phyloP scores from a whole-genome alignment of 805 yeast genomes.

The Starmera pachycereana region DNA sequence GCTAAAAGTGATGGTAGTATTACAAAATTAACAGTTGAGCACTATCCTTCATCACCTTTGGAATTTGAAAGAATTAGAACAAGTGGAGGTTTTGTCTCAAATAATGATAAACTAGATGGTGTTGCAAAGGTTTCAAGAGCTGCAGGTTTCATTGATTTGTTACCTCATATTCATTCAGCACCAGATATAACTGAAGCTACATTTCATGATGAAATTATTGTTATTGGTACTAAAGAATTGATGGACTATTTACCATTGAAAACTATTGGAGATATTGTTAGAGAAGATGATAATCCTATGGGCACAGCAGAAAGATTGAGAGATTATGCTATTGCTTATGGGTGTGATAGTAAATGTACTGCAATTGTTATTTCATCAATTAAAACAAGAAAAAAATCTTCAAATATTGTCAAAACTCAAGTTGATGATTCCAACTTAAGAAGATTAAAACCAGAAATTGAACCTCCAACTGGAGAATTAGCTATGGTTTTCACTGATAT shows the following conservation, averaged over 20 bases:
- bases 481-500: constrained; percentile 98
- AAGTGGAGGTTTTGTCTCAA: constrained; percentile 84
- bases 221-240: constrained; percentile 71
- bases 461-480: constrained; percentile 88
- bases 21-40: constrained; percentile 60
- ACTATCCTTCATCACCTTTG: constrained; percentile 69
- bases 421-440: constrained; percentile 72
- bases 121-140: constrained; percentile 78
- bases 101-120: constrained; percentile 79
- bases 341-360: constrained; percentile 68
- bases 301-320: constrained; percentile 86
- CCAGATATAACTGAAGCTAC: constrained; percentile 64
- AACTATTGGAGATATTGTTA: constrained; percentile 81
- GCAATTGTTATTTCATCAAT: constrained; percentile 71
- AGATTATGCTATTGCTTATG: constrained; percentile 91
- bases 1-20: constrained; percentile 77
- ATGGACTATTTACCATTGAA: constrained; percentile 83
- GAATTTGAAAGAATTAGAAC: constrained; percentile 84
- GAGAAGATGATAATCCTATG: constrained; percentile 77
- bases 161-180: constrained; percentile 84
- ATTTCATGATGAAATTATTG: constrained; percentile 71
- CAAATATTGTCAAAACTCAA: constrained; percentile 34
- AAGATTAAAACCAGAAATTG: constrained; percentile 79
- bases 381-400: constrained; percentile 29
- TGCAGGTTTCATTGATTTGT: constrained; percentile 76